phyloP scores from a whole-genome alignment of 2,329 filamentous ascomycete genomes.

The Colletotrichum costaricense region DNA sequence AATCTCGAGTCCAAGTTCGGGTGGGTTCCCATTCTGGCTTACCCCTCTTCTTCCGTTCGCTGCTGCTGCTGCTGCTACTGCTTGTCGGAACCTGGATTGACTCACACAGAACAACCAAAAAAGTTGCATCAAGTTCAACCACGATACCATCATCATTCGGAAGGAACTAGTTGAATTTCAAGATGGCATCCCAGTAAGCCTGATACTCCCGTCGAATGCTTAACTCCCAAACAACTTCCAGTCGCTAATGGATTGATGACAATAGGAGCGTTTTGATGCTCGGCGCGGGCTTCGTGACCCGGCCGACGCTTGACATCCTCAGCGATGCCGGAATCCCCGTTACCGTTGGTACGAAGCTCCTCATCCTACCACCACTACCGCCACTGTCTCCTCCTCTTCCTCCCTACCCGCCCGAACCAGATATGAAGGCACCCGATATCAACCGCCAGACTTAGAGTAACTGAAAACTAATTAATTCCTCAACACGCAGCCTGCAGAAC shows the following conservation, averaged over 20 bases:
- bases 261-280: conserved; percentile 52
- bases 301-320: conserved; percentile 73
- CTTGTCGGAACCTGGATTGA: not conserved
- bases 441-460: not conserved
- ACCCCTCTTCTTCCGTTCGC: not conserved
- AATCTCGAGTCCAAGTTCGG: not conserved
- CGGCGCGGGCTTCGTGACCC: conserved; percentile 69
- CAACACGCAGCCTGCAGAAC: conserved; percentile 79
- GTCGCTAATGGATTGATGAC: not conserved
- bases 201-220: not conserved
- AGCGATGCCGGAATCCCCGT: conserved; percentile 69
- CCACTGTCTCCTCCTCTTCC: not conserved
- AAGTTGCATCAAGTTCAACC: not conserved
- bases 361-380: not conserved
- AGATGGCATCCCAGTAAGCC: conserved; percentile 32
- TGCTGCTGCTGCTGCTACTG: not conserved
- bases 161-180: not conserved
- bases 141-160: conserved; percentile 6
- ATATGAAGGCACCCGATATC: not conserved
- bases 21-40: not conserved
- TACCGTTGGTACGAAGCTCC: conserved; percentile 67
- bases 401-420: not conserved
- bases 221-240: not conserved
- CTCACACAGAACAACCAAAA: conserved; percentile 1
- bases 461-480: not conserved